These are phyloP conservation scores for Trichoderma asperelloides DNA, from an alignment of 495 filamentous ascomycete genomes.

Conservation along the genomic window DNA sequence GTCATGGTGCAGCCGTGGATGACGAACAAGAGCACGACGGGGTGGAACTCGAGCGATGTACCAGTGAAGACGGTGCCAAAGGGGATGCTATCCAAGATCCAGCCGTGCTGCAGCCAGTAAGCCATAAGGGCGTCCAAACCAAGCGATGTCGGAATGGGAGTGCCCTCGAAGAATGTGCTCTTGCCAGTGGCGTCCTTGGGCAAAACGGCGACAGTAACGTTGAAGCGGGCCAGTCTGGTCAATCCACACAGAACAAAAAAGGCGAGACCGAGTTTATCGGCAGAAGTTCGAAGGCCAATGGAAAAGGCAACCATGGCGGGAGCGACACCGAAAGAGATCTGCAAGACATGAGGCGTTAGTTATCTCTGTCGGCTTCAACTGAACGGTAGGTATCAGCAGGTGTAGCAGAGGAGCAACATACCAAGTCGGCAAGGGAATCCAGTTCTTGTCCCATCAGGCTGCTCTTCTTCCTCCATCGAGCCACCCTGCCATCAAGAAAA, in stretches of 20 bases:
- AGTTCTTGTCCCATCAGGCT: conserved; percentile 97
- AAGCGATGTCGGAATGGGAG: conserved; percentile 86
- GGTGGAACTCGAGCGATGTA: conserved; percentile 75
- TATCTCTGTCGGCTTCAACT: conserved; percentile 6
- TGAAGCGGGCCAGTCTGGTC: conserved; percentile 91
- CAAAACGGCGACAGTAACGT: conserved; percentile 79
- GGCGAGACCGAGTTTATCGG: conserved; percentile 77
- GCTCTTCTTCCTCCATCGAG: conserved; percentile 90
- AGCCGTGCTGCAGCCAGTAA: conserved; percentile 75
- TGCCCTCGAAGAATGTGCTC: conserved; percentile 90
- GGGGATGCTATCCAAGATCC: conserved; percentile 68
- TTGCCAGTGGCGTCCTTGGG: conserved; percentile 91
- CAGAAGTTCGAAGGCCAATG: conserved; percentile 74
- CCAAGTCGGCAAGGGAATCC: conserved; percentile 93
- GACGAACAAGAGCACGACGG: conserved; percentile 73
- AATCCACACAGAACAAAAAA: conserved; percentile 94
- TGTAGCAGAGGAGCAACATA: conserved; percentile 31
- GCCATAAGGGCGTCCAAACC: conserved; percentile 76
- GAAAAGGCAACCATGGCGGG: conserved; percentile 83
- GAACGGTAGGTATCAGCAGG: not conserved
- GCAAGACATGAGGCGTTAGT: conserved; percentile 8
- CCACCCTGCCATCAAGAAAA: conserved; percentile 95
- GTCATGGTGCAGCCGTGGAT: conserved; percentile 85
- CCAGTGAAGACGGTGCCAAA: conserved; percentile 55
- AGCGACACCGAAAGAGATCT: conserved; percentile 94